Base-by-base conservation (phyloP, 164 flowering plant genomes). In the Kingdonia uniflora region DNA sequence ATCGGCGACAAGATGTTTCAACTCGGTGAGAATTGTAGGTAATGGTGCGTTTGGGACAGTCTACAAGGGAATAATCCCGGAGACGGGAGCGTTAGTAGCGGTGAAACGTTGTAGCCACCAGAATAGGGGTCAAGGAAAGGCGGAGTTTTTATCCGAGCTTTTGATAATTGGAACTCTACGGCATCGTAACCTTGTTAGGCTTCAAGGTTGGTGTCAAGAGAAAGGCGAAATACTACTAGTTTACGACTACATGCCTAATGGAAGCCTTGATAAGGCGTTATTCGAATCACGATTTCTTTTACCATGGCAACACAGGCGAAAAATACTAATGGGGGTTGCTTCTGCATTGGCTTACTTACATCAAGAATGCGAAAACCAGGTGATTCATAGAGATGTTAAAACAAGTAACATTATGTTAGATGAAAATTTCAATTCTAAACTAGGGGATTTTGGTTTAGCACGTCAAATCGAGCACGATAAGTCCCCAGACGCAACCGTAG, bases 191-290 rank as follows among this genome's bases (percentile, higher is more conserved):
- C 79, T 94, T 7, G 88, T 89, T 1, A 57, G 80, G 46, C 79
- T 89, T 8, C 90, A 80, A 59, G 99, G 99, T 0, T 89, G 96
- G 96, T 94, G 97, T 68, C 90, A 87, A 22, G 97, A 94, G 65
- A 87, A 83, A 51, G 99, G 97, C 0, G 96, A 94, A 52, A 89
- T 89, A 52, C 62, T 94, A 16, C 61, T 94, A 1, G 85, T 94
- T 1, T 94, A 94, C 43, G 97, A 94, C 44, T 59, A 75, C 50
- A 89, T 94, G 99, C 79, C 82, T 11, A 87, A 94, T 63, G 95
- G 96, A 49, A 82, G 92, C 55, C 82, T 94, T 1, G 99, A 87
- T 54, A 88, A 92, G 73, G 91, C 80, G 0, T 60, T 92, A 26
- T 88, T 82, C 39, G 96, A 91, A 52, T 57, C 91, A 0, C 70